phyloP scores from a whole-genome alignment of 352 stramenopile genomes.

The Phytophthora pistaciae region DNA sequence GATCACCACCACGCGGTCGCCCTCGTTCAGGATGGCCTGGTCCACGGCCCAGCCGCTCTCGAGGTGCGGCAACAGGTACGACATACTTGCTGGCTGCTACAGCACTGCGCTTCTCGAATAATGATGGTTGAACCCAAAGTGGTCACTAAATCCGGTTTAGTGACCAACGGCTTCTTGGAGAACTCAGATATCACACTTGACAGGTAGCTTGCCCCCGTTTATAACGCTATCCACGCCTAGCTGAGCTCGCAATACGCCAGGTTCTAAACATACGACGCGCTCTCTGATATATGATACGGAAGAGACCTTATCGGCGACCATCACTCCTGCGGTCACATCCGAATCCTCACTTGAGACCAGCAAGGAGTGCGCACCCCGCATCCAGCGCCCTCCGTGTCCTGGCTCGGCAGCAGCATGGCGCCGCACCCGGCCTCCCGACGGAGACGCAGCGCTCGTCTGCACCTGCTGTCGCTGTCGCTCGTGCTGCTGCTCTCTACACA shows the following conservation, averaged over 20 bases:
- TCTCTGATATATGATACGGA: constrained; percentile 12
- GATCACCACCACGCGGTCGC: constrained; percentile 98
- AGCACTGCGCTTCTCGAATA: not conserved
- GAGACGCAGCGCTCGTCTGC: not conserved
- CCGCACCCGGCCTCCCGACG: not conserved
- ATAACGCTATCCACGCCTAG: not conserved
- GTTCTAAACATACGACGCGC: not conserved
- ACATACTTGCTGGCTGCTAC: constrained; percentile 69
- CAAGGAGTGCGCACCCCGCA: not conserved
- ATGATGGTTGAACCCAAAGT: not conserved
- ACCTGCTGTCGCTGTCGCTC: not conserved
- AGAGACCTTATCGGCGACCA: constrained; percentile 22
- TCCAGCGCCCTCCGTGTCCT: not conserved
- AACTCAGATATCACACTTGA: not conserved
- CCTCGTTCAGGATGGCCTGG: constrained; percentile 98
- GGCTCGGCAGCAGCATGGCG: constrained; percentile 1
- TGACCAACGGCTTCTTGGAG: not conserved
- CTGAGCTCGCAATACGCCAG: accelerated
- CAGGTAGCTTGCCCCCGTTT: not conserved
- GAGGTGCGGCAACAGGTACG: constrained; percentile 98
- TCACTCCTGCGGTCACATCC: constrained; percentile 28
- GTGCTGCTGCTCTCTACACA: not conserved
- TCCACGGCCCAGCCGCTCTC: constrained; percentile 98
- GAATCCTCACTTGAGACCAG: not conserved
- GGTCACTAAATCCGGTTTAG: constrained; percentile 18